Conservation (phyloP, 768 basidiomycete genomes). For the Pulveroboletus sp. region DNA sequence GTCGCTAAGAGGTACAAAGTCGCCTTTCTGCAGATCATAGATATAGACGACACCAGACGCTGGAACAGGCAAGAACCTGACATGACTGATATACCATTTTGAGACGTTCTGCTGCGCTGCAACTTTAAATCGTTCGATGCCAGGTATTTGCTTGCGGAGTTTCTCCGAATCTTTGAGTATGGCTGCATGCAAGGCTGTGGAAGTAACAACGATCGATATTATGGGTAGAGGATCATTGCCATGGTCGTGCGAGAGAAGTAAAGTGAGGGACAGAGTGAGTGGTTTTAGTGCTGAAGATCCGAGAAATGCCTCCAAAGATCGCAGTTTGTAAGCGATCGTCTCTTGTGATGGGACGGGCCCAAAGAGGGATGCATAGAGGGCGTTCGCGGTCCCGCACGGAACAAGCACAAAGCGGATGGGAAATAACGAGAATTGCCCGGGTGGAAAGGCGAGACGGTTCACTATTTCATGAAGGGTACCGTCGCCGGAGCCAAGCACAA, state of each 20-base stretch:
- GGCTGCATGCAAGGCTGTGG: conserved; percentile 80
- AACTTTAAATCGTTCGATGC: conserved; percentile 82
- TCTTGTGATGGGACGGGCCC: conserved; percentile 38
- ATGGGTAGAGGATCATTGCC: conserved; percentile 22
- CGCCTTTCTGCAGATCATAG: conserved; percentile 53
- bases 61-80: conserved; percentile 52
- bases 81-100: conserved; percentile 64
- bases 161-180: conserved; percentile 81
- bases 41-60: conserved; percentile 44
- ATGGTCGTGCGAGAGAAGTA: conserved; percentile 33
- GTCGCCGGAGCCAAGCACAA: conserved; percentile 81
- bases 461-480: conserved; percentile 91
- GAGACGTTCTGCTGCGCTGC: conserved; percentile 76
- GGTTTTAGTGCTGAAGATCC: conserved; percentile 34
- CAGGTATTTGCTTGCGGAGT: conserved; percentile 66
- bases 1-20: conserved; percentile 47
- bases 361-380: conserved; percentile 78
- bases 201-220: conserved; percentile 80
- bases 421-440: conserved; percentile 13
- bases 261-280: conserved; percentile 56
- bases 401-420: conserved; percentile 49
- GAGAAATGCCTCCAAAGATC: conserved; percentile 55
- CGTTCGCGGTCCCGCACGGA: conserved; percentile 92
- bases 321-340: conserved; percentile 43
- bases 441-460: conserved; percentile 44